These are phyloP conservation scores for Pseudonectria buxi DNA, from an alignment of 2,329 filamentous ascomycete genomes.

Conservation along the genomic window DNA sequence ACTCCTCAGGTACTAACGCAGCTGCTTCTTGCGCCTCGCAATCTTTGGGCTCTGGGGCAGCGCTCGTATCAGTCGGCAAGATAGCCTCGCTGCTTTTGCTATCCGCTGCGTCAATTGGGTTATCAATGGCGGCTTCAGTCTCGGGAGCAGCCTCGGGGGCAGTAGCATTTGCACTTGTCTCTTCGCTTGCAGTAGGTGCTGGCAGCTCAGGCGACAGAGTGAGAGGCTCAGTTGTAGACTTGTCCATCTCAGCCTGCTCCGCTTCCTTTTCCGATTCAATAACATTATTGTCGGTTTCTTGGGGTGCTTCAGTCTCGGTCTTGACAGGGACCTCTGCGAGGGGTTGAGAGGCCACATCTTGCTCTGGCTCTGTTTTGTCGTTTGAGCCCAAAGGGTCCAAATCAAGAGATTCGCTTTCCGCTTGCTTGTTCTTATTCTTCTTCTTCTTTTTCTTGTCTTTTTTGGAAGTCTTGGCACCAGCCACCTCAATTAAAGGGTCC, in stretches of 20 bases:
- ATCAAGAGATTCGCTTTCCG: background rate
- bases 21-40: slow-evolving; percentile 1
- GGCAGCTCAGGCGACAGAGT: too few relatives aligned
- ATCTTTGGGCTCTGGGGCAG: background rate
- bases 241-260: background rate
- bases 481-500: background rate
- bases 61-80: background rate
- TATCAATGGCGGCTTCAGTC: background rate
- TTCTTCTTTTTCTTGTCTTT: slow-evolving; percentile 29
- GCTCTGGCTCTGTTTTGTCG: too few relatives aligned
- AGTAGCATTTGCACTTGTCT: background rate
- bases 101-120: too few relatives aligned
- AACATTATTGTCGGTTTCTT: background rate
- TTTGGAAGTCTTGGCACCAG: slow-evolving; percentile 8
- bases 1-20: slow-evolving; percentile 1
- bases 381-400: too few relatives aligned
- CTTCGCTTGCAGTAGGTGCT: too few relatives aligned
- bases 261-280: background rate
- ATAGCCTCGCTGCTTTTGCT: too few relatives aligned
- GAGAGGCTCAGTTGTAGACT: background rate
- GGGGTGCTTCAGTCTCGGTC: background rate
- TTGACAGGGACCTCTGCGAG: background rate
- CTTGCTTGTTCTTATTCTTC: slow-evolving; percentile 20
- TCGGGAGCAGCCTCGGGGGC: background rate
- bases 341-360: background rate